Percentiles rank a stretch among this genome's conserved stretches.
Evolutionary conservation across 805 yeast species (phyloP).

Genomic region (Nakazawaea holstii): DNA sequence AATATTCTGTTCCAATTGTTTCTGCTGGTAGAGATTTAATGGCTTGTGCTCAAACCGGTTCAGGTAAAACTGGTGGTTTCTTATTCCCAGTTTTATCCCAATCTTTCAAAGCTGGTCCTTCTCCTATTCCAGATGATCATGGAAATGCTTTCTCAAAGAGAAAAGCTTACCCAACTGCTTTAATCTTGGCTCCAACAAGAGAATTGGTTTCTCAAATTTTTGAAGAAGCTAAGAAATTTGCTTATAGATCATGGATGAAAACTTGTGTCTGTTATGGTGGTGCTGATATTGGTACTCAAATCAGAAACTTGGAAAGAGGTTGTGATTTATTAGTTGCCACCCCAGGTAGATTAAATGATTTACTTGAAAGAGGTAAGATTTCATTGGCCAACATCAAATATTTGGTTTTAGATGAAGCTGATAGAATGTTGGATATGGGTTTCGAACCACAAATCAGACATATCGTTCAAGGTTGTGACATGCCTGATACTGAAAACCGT

Average conservation of each 20-base stretch:
- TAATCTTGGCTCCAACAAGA: conserved; percentile 98
- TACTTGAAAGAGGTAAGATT: conserved; percentile 90
- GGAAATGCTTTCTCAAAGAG: conserved; percentile 44
- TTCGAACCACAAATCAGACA: conserved; percentile 99
- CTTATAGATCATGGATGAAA: conserved; percentile 97
- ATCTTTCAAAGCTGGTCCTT: conserved; percentile 85
- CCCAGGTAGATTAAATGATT: conserved; percentile 97
- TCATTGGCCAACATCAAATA: conserved; percentile 87
- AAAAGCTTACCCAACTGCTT: conserved; percentile 90
- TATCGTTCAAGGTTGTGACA: conserved; percentile 95
- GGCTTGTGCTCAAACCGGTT: conserved; percentile 99
- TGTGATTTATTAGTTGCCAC: conserved; percentile 97
- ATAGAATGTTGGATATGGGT: conserved; percentile 99
- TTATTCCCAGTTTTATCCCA: conserved; percentile 95
- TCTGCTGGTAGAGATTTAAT: conserved; percentile 85
- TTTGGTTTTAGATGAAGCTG: conserved; percentile 97
- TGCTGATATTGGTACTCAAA: conserved; percentile 86
- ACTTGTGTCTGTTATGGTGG: conserved; percentile 98
- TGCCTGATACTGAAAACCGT: conserved; percentile 88
- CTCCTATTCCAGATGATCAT: conserved; percentile 45
- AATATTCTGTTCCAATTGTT: conserved; percentile 89
- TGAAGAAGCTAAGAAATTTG: conserved; percentile 92
- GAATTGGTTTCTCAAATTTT: conserved; percentile 96
- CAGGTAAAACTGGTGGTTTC: conserved; percentile 99
- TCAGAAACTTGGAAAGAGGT: conserved; percentile 85